Evolutionary conservation across 208 protist species (phyloP).

Genomic region (Wallacemonas rigidus): DNA sequence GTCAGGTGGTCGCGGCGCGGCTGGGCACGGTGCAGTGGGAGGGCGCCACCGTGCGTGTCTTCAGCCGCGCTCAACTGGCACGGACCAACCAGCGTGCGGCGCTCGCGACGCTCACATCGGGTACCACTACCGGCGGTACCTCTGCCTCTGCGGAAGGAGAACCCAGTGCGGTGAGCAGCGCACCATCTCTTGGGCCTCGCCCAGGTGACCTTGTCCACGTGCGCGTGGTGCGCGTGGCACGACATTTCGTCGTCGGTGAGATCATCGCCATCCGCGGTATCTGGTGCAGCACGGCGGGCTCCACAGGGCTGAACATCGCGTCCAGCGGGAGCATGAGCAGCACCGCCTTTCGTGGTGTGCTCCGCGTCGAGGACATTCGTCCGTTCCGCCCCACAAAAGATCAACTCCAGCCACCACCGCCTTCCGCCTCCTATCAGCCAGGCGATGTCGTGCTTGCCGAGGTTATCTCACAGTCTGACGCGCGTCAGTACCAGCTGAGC

Average conservation of each 20-base stretch:
- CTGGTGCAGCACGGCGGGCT: constrained; percentile 57
- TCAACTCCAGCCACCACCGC: constrained; percentile 51
- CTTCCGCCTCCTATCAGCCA: constrained; percentile 45
- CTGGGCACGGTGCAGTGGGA: constrained; percentile 80
- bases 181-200: constrained; percentile 39
- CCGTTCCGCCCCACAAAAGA: constrained; percentile 63
- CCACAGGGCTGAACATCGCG: constrained; percentile 4
- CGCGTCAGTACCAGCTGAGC: constrained; percentile 76
- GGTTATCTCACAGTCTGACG: constrained; percentile 83
- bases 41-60: constrained; percentile 52
- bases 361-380: constrained; percentile 76
- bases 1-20: constrained; percentile 41
- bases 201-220: constrained; percentile 63
- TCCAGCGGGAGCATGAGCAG: not conserved
- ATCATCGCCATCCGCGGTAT: constrained; percentile 69
- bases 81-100: not conserved
- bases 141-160: constrained; percentile 7
- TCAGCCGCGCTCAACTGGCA: constrained; percentile 15
- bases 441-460: constrained; percentile 74
- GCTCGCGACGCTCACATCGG: not conserved
- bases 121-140: constrained; percentile 1
- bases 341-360: constrained; percentile 57
- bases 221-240: constrained; percentile 59
- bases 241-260: constrained; percentile 61
- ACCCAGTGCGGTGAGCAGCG: not conserved